Conservation (phyloP, 179 eudicot genomes). For the Silene coronaria region DNA sequence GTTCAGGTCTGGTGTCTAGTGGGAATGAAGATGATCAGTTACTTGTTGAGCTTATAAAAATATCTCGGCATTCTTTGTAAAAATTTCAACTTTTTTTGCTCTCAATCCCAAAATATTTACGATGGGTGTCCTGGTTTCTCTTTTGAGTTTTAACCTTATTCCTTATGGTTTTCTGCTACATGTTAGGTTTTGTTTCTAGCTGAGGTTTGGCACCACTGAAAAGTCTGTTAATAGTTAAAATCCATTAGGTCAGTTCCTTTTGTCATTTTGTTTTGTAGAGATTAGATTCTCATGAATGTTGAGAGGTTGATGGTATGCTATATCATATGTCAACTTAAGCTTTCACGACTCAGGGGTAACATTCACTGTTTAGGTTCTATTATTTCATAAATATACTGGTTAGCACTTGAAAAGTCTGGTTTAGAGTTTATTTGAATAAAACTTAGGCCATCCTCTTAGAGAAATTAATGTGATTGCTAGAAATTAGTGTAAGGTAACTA, state of each 20-base stretch:
- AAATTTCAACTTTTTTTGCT: no score
- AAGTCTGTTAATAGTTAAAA: not conserved
- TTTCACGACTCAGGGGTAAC: not conserved
- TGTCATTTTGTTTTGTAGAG: not conserved
- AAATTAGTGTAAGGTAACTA: not conserved
- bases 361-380: not conserved
- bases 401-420: not conserved
- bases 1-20: not conserved
- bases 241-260: not conserved
- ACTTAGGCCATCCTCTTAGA: not conserved
- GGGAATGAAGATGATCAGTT: not conserved
- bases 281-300: not conserved
- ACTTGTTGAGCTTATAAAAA: not conserved
- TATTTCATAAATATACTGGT: no score
- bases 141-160: not conserved
- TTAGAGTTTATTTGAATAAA: not conserved
- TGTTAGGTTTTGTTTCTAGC: not conserved
- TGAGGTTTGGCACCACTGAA: not conserved
- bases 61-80: not conserved
- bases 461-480: not conserved
- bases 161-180: not conserved
- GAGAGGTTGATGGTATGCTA: not conserved
- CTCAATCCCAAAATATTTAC: not conserved
- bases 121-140: not conserved
- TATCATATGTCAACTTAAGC: not conserved